Conservation (phyloP, 129 eudicot genomes). For the Arctium lappa region DNA sequence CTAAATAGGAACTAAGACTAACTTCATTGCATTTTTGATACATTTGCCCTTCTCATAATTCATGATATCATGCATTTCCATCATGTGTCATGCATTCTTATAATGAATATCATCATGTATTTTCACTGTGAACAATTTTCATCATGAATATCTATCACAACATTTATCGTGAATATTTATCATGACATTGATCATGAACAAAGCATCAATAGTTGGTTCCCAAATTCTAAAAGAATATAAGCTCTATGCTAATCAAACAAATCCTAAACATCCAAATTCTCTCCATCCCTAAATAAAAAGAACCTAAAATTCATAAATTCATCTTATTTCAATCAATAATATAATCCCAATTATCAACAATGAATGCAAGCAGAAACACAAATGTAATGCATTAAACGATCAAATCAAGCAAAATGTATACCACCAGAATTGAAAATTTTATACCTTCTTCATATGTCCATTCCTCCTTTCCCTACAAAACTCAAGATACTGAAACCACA, state of each 20-base stretch:
- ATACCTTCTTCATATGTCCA: slow-evolving; percentile 85
- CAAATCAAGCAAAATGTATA: neutral
- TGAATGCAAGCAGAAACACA: neutral
- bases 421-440: neutral
- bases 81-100: too few species aligned
- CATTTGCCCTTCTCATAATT: neutral
- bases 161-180: too few species aligned
- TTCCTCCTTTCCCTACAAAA: slow-evolving; percentile 57
- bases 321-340: neutral
- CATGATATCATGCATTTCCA: neutral
- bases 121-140: too few species aligned
- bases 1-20: neutral
- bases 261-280: neutral
- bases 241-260: neutral
- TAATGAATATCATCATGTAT: too few species aligned
- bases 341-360: neutral
- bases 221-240: too few species aligned
- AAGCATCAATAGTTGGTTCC: too few species aligned
- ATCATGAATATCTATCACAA: too few species aligned
- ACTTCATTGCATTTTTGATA: neutral
- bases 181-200: too few species aligned
- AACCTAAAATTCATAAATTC: neutral
- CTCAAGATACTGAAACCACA: slow-evolving; percentile 91
- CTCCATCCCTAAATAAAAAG: neutral
- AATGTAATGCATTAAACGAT: neutral